Evolutionary conservation across 2,329 filamentous ascomycete species (phyloP).

Genomic region (Apiospora phragmitis): DNA sequence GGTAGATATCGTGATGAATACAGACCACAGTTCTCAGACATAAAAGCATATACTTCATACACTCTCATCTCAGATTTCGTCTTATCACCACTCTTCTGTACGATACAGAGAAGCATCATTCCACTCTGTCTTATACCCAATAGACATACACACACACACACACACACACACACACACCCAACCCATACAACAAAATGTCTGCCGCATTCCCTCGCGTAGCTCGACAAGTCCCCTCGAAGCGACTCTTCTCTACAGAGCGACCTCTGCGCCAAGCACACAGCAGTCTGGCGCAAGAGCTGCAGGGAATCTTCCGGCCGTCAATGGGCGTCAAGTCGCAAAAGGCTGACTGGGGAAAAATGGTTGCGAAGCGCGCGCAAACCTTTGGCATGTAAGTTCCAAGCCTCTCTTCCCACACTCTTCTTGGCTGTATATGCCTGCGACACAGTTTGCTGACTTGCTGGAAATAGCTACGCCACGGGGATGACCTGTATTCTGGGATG

Average conservation of each 20-base stretch:
- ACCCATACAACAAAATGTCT: slow-evolving; percentile 3
- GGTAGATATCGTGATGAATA: neutral
- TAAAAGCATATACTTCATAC: neutral
- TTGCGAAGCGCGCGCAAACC: neutral
- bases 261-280: slow-evolving; percentile 1
- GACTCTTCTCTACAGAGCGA: slow-evolving; percentile 2
- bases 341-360: slow-evolving; percentile 5
- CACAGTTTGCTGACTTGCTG: neutral
- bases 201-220: neutral
- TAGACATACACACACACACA: neutral
- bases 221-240: slow-evolving; percentile 3
- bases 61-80: slow-evolving; percentile 3
- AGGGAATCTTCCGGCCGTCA: neutral
- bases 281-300: neutral
- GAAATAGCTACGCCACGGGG: neutral
- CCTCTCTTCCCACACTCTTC: neutral
- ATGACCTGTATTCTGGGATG: slow-evolving; percentile 9
- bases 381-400: neutral
- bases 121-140: neutral
- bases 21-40: neutral
- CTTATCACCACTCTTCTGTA: slow-evolving; percentile 3
- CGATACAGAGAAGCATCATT: neutral
- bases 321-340: slow-evolving; percentile 11
- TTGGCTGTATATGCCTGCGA: neutral
- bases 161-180: neutral